Percentiles rank a stretch among this genome's conserved stretches.
These are phyloP conservation scores for Leccinum incarnatum DNA, from an alignment of 768 basidiomycete species.

Conservation along the genomic window DNA sequence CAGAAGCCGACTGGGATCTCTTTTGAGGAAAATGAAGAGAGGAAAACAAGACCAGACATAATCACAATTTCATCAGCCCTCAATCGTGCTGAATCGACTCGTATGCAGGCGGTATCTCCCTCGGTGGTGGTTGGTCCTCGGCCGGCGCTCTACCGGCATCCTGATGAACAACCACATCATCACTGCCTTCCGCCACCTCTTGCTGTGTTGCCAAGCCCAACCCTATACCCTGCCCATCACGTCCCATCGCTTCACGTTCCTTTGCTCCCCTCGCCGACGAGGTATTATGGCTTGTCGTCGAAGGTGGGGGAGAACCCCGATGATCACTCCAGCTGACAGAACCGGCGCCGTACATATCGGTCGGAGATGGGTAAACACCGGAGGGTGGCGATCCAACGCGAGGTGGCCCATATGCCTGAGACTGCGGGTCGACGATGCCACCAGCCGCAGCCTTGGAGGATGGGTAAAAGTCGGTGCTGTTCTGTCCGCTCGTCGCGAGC, in stretches of 20 bases:
- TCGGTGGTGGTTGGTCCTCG: constrained; percentile 17
- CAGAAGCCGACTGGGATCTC: background rate
- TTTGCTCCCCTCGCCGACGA: constrained; percentile 15
- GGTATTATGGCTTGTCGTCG: constrained; percentile 19
- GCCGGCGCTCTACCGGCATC: constrained; percentile 26
- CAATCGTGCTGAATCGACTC: constrained; percentile 26
- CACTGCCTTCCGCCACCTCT: constrained; percentile 19
- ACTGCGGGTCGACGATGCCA: constrained; percentile 6
- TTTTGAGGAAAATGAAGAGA: background rate
- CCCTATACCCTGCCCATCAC: constrained; percentile 15
- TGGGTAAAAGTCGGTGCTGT: constrained; percentile 11
- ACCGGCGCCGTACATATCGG: constrained; percentile 12
- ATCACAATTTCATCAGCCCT: background rate
- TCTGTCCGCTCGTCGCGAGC: background rate
- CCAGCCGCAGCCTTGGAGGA: background rate
- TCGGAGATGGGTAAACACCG: constrained; percentile 2
- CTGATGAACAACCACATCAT: constrained; percentile 27
- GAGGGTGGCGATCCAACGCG: background rate
- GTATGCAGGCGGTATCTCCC: constrained; percentile 30
- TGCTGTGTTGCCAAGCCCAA: constrained; percentile 21
- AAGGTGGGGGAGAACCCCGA: constrained; percentile 23
- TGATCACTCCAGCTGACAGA: constrained; percentile 22
- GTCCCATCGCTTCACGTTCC: constrained; percentile 24
- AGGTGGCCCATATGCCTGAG: constrained; percentile 3
- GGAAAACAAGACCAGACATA: background rate